Evolutionary conservation across 331 rosid genomes (phyloP).

Genomic region (Acacia concinna): DNA sequence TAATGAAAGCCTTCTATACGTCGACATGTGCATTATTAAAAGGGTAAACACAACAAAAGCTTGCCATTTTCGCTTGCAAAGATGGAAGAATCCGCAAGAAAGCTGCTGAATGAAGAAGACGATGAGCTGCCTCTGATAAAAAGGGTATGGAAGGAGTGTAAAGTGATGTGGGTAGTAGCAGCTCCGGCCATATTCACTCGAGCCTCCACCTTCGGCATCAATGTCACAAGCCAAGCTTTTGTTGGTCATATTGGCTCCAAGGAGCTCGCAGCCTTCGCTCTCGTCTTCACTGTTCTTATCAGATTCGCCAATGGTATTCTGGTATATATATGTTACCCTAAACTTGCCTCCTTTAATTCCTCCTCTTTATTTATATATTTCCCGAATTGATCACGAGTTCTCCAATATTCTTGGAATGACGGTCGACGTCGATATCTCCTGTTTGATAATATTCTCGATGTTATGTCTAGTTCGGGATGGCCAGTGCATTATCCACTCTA

Average conservation of each 20-base stretch:
- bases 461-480: slow-evolving; percentile 50
- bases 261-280: slow-evolving; percentile 53
- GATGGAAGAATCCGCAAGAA: slow-evolving; percentile 40
- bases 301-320: slow-evolving; percentile 60
- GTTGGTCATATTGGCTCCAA: slow-evolving; percentile 60
- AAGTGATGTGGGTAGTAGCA: slow-evolving; percentile 56
- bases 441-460: background rate
- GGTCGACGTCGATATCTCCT: background rate
- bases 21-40: background rate
- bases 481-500: slow-evolving; percentile 54
- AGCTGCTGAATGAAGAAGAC: slow-evolving; percentile 18
- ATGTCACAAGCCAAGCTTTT: slow-evolving; percentile 54
- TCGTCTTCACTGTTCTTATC: slow-evolving; percentile 47
- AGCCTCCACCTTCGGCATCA: slow-evolving; percentile 50
- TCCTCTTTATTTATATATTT: background rate
- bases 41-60: background rate
- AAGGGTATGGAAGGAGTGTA: slow-evolving; percentile 48
- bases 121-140: slow-evolving; percentile 24
- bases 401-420: background rate
- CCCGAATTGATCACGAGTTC: no score
- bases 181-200: slow-evolving; percentile 69
- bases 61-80: background rate
- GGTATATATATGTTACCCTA: slow-evolving; percentile 33
- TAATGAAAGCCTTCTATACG: no score
- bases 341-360: background rate